Base-by-base conservation (phyloP, 139 green algal species). In the Ostreobium quekettii region DNA sequence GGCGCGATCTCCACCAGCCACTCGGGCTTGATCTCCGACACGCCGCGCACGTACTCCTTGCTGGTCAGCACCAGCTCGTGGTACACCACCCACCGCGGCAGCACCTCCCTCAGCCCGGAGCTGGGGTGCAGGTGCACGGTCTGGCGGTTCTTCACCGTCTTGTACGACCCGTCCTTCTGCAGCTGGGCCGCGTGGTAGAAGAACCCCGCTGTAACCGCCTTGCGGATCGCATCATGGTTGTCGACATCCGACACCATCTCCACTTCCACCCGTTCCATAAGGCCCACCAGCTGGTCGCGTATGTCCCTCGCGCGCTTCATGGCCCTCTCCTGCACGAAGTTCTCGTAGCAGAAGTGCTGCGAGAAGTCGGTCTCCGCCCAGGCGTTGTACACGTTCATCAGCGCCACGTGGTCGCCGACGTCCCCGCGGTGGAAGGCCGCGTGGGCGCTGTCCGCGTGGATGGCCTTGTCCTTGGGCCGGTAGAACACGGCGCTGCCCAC, bases 291-390 rank as follows among this genome's bases (percentile, higher is more conserved):
- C 85, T 99, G 93, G 60, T 99, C 93, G 0, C 93, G 75, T 60
- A 99, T 90, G 76, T 99, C 93, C 0, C 92, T 71, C 24, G 93
- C 93, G 0, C 88, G 80, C 83, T 97, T 97, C 92, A 99, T 97
- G 31, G 78, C 88, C 28, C 89, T 80, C 31, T 93, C 76, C 85
- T 96, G 83, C 29, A 99, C 91, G 68, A 93, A 99, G 81, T 97
- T 98, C 68, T 98, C 92, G 42, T 84, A 95, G 86, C 93, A 99
- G 81, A 82, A 99, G 71, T 96, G 89, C 1, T 79, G 80, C 37
- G 74, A 83, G 76, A 95, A 98, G 75, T 89, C 83, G 36, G 82
- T 86, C 71, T 97, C 94, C 1, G 82, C 83, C 93, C 93, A 99
- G 57, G 63, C 67, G 42, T 84, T 87, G 78, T 82, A 93, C 15